Evolutionary conservation across 129 eudicot genomes (phyloP).

Genomic region (Centrapalus pauciflorus): DNA sequence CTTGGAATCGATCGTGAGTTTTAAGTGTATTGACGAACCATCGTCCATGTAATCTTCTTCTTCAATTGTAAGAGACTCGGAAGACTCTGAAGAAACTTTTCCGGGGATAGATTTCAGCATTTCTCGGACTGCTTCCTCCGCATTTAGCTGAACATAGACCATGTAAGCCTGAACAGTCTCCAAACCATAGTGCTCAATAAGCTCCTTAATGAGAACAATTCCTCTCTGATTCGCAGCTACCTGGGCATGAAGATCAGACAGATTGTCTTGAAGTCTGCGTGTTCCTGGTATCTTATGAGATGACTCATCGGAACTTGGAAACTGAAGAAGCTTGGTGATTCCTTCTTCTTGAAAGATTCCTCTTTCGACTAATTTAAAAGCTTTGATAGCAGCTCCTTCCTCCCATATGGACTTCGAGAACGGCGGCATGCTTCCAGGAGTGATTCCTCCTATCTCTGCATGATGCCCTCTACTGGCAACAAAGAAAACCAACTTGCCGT

Average conservation of each 20-base stretch:
- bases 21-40: conserved; percentile 75
- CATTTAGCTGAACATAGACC: conserved; percentile 84
- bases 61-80: conserved; percentile 44
- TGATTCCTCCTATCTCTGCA: conserved; percentile 96
- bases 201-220: conserved; percentile 84
- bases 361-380: conserved; percentile 89
- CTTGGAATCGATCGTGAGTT: conserved; percentile 61
- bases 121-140: conserved; percentile 92
- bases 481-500: conserved; percentile 68
- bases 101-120: conserved; percentile 85
- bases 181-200: conserved; percentile 82
- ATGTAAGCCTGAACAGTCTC: conserved; percentile 90
- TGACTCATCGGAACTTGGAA: conserved; percentile 55
- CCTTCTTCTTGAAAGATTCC: conserved; percentile 97
- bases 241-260: conserved; percentile 97
- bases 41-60: conserved; percentile 99
- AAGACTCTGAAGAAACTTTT: conserved; percentile 39
- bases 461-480: conserved; percentile 99
- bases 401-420: conserved; percentile 90
- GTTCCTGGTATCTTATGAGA: conserved; percentile 71
- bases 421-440: conserved; percentile 99
- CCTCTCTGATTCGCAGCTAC: conserved; percentile 99
- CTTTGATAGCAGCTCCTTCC: conserved; percentile 97
- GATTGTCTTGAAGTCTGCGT: conserved; percentile 83
- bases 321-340: conserved; percentile 60